phyloP scores from a whole-genome alignment of 164 flowering plant species.

The Macadamia tetraphylla region DNA sequence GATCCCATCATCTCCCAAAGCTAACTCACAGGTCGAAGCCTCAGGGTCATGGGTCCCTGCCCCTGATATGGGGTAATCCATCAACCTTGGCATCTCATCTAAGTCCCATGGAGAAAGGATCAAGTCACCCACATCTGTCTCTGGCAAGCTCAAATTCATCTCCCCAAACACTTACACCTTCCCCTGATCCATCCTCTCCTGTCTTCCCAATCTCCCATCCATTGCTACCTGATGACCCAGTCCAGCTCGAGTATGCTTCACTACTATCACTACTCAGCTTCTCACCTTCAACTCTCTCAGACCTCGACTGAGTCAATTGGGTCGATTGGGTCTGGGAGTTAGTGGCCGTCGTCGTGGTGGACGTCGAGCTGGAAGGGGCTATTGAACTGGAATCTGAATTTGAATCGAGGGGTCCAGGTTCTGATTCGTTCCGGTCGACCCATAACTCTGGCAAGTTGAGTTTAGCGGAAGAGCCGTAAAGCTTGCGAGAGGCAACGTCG shows the following conservation, averaged over 20 bases:
- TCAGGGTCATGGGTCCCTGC: no score
- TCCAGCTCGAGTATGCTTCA: no score
- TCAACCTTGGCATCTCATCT: conserved; percentile 44
- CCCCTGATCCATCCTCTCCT: conserved; percentile 2
- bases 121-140: not conserved
- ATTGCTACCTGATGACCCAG: not conserved
- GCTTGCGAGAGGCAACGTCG: conserved; percentile 53
- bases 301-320: not conserved
- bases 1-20: conserved; percentile 11
- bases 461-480: conserved; percentile 53
- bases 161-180: conserved; percentile 28
- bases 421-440: not conserved
- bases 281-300: not conserved
- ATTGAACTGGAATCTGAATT: not conserved
- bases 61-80: conserved; percentile 12
- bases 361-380: not conserved
- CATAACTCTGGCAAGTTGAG: conserved; percentile 40
- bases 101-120: conserved; percentile 26
- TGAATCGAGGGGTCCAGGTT: not conserved
- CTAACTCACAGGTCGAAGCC: not conserved
- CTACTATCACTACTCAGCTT: no score
- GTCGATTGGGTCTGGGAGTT: not conserved
- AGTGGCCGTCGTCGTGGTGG: not conserved
- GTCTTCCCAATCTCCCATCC: not conserved
- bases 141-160: conserved; percentile 33